Evolutionary conservation across 768 basidiomycete species (phyloP), one percentile per base, ranked within the genome.

Genomic region (Suillus discolor): DNA sequence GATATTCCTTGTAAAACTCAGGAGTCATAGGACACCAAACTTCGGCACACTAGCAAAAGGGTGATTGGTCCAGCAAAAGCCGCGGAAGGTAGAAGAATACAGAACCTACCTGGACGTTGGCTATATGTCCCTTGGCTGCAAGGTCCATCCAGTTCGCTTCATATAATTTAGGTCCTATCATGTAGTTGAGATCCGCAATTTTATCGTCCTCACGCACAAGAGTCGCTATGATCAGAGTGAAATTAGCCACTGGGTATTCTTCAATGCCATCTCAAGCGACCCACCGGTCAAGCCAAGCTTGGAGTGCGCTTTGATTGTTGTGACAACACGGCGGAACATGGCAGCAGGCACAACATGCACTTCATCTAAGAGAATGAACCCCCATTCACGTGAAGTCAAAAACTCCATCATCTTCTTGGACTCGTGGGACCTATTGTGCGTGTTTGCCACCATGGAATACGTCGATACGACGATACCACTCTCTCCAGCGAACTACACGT

Each of bases 71-170:
- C 61, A 41, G 47, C 15, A 38, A 28, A 54, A 16, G 54, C 36
- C 51, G 38, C 1, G 31, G 18, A 54, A 36, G 12, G 44, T 47
- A 9, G 20, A 6, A 31, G 36, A 13, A 20, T 31, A 34, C 42
- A 62, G 44, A 65, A 75, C 84, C 71, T 75, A 96, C 96, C 89
- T 99, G 96, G n/a, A 99, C 97, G 73, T 97, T 99, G 8, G 97
- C 97, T 73, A 99, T 99, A 77, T 99, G 97, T 2, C 97, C 97
- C 79, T 99, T 99, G 67, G 94, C 95, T 62, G 97, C 97, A 70
- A 99, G 88, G 78, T 99, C 97, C 97, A 99, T 99, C 97, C 97
- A 99, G 75, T 99, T 99, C 6, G 97, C 97, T 79, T 99, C 97
- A 74, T 99, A 99, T 38, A 99, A 85, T 79, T 99, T 99, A 12